A percentile compares a stretch with the other conserved stretches of the same genome.
These are phyloP conservation scores for Hemileia vastatrix DNA, from an alignment of 1,284 basidiomycete genomes.

Conservation along the genomic window DNA sequence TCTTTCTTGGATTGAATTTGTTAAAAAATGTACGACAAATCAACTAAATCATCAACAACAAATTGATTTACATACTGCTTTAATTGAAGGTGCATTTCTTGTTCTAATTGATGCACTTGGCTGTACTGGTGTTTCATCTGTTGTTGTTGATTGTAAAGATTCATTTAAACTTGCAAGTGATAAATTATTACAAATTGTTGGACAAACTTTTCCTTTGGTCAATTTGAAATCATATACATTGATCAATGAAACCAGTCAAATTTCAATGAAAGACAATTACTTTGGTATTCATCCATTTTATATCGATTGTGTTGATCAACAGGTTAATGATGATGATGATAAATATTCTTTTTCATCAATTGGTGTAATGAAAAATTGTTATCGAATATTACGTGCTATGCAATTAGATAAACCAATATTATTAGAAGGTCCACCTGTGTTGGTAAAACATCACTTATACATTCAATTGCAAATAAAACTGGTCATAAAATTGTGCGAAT, in stretches of 20 bases:
- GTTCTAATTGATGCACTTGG: conserved; percentile 41
- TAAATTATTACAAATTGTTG: no score
- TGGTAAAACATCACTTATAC: conserved; percentile 91
- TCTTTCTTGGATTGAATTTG: conserved; percentile 86
- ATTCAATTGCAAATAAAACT: conserved; percentile 70
- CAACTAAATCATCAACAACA: no score
- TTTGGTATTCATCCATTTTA: no score
- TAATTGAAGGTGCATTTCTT: conserved; percentile 45
- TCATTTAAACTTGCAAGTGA: no score
- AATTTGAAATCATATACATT: no score
- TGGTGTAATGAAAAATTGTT: conserved; percentile 76
- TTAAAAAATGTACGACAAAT: no score
- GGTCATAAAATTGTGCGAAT: conserved; percentile 89
- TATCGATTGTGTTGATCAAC: conserved; percentile 85
- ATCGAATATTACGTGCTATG: conserved; percentile 79
- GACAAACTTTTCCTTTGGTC: no score
- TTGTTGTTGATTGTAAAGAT: no score
- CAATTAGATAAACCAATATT: conserved; percentile 85
- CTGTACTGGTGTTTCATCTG: no score
- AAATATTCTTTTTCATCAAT: conserved; percentile 75
- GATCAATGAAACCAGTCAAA: no score
- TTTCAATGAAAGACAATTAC: no score
- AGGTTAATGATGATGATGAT: conserved; percentile 57
- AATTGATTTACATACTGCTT: conserved; percentile 46
- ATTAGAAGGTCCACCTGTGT: conserved; percentile 97